phyloP scores from a whole-genome alignment of 106 monocot species.

The Dendrobium nobile region DNA sequence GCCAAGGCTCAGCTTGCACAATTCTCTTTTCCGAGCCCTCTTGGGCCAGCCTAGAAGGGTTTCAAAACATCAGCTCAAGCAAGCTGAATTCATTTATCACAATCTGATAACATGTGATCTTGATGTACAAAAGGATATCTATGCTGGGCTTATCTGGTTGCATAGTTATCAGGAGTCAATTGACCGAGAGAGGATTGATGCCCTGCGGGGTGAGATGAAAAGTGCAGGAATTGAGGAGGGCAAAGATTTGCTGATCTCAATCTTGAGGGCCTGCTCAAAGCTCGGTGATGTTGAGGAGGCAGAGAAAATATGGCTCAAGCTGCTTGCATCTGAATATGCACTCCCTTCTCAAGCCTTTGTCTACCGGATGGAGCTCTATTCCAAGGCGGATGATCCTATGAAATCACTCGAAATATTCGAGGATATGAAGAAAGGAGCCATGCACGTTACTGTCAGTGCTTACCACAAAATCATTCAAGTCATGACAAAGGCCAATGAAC shows the following conservation, averaged over 20 bases:
- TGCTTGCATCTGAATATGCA: slow-evolving; percentile 33
- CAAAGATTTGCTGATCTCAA: slow-evolving; percentile 58
- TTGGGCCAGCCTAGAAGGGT: slow-evolving; percentile 40
- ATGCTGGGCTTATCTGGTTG: slow-evolving; percentile 80
- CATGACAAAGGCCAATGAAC: slow-evolving; percentile 55
- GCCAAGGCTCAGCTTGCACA: slow-evolving; percentile 79
- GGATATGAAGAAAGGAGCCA: slow-evolving; percentile 35
- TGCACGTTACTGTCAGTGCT: slow-evolving; percentile 27
- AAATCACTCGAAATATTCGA: slow-evolving; percentile 76
- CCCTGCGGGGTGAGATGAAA: slow-evolving; percentile 64
- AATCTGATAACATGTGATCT: slow-evolving; percentile 56
- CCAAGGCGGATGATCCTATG: slow-evolving; percentile 55
- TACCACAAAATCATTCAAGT: slow-evolving; percentile 89
- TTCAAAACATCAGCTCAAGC: slow-evolving; percentile 53
- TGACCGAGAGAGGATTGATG: slow-evolving; percentile 53
- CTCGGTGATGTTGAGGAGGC: slow-evolving; percentile 57
- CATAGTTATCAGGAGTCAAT: slow-evolving; percentile 86
- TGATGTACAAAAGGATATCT: slow-evolving; percentile 64
- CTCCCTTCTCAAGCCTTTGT: slow-evolving; percentile 74
- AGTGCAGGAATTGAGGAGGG: slow-evolving; percentile 41
- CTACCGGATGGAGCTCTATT: slow-evolving; percentile 74
- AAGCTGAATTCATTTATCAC: slow-evolving; percentile 83
- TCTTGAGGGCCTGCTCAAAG: slow-evolving; percentile 83
- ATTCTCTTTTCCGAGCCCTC: slow-evolving; percentile 74
- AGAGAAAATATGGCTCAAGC: slow-evolving; percentile 57